Percentiles rank a stretch among this genome's conserved stretches.
phyloP scores from a whole-genome alignment of 1,284 basidiomycete species.

The Rhizopogon parksii region DNA sequence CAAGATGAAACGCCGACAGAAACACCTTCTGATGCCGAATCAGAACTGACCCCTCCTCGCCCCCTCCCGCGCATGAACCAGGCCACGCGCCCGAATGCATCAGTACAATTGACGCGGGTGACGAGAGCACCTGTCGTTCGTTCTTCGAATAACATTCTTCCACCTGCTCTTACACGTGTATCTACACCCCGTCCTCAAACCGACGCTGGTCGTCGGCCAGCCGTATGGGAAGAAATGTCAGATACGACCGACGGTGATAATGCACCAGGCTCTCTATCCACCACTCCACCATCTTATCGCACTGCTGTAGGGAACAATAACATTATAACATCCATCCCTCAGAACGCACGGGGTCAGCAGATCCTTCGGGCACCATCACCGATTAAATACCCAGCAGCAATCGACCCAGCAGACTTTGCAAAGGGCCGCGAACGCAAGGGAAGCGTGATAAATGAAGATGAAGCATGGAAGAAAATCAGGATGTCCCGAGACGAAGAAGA shows the following conservation, averaged over 20 bases:
- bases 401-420: conserved; percentile 5
- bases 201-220: conserved; percentile 11
- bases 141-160: conserved; percentile 19
- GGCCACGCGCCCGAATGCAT: conserved; percentile 19
- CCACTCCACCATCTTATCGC: conserved; percentile 47
- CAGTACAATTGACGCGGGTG: conserved; percentile 9
- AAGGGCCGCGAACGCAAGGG: conserved; percentile 33
- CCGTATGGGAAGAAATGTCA: conserved; percentile 34
- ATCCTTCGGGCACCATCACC: conserved; percentile 22
- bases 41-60: conserved; percentile 11
- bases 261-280: conserved; percentile 31
- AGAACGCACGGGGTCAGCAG: conserved; percentile 13
- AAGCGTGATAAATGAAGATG: conserved; percentile 54
- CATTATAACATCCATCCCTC: conserved; percentile 9
- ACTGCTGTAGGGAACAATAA: conserved; percentile 30
- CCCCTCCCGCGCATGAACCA: conserved; percentile 8
- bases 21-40: conserved; percentile 11
- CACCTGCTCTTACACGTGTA: conserved; percentile 21
- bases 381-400: conserved; percentile 23
- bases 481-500: conserved; percentile 61
- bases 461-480: conserved; percentile 70
- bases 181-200: conserved; percentile 24
- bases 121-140: conserved; percentile 17
- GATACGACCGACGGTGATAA: conserved; percentile 29
- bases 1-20: conserved; percentile 20